Evolutionary conservation across 352 stramenopile species (phyloP), one percentile per base, ranked within the genome.

Genomic region (Phytophthora vignae): DNA sequence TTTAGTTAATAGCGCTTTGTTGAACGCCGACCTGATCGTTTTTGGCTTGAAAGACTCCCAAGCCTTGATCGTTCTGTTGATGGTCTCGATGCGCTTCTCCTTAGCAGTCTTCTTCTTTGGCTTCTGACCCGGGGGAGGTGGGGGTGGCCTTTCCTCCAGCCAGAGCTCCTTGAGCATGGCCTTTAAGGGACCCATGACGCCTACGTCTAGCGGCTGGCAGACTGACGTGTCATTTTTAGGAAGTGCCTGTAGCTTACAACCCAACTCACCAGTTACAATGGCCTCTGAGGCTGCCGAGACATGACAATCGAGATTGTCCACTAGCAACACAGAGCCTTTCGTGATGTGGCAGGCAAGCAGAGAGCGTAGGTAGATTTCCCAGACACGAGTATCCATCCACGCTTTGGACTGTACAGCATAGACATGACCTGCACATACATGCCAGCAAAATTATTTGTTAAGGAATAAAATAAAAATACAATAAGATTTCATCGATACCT

Each of bases 1-100:
- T n/a, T n/a, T 44, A 21, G 57, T 67, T n/a, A 42, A 11, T n/a
- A 71, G 64, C 15, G 50, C 50, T n/a, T 72, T 72, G 57, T 63
- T 67, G 27, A 71, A 72, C n/a, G n/a, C n/a, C n/a, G n/a, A n/a
- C n/a, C n/a, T n/a, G n/a, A n/a, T n/a, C n/a, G n/a, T n/a, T n/a
- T 5, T 49, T 7, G 57, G 9, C 17, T 67, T 52, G n/a, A 70
- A 60, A 6, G 44, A 54, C 17, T 59, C 65, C 50, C 57, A 72
- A 1, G 56, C 65, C 14, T 40, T 50, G 44, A 72, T 72, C 0
- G 27, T 27, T 22, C 38, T 27, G 17, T 62, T 72, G 12, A 72
- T 67, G 19, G 57, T 55, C 21, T 22, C 49, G 19, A 73, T 7
- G 14, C 50, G 57, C 21, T 73, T 63, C 27, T 64, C 11, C 19